A percentile compares a stretch with the other conserved stretches of the same genome.
phyloP scores from a whole-genome alignment of 331 rosid genomes.

The Telfairia occidentalis region DNA sequence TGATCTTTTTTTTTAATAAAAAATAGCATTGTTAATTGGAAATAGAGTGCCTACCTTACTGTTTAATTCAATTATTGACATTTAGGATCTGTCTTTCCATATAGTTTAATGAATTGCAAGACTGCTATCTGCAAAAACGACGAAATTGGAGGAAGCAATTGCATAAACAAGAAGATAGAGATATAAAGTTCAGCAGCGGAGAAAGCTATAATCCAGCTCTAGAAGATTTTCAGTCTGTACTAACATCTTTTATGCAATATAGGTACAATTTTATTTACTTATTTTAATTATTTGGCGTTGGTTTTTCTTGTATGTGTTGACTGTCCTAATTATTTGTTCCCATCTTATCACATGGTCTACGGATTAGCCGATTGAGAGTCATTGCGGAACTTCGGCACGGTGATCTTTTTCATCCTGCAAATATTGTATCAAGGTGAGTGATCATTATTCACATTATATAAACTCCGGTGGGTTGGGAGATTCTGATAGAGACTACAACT shows the following conservation, averaged over 20 bases:
- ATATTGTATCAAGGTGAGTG: slow-evolving; percentile 33
- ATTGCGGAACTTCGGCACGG: slow-evolving; percentile 34
- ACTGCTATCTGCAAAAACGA: slow-evolving; percentile 34
- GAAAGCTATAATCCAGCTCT: slow-evolving; percentile 32
- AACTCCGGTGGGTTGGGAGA: not conserved
- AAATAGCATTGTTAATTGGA: not conserved
- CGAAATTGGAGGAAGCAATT: slow-evolving; percentile 20
- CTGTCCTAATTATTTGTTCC: not conserved
- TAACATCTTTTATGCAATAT: slow-evolving; percentile 25
- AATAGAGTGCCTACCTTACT: not conserved
- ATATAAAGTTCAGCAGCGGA: not conserved
- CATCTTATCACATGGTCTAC: not conserved
- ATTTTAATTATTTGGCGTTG: not conserved
- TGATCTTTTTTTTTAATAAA: not conserved
- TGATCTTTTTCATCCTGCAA: slow-evolving; percentile 30
- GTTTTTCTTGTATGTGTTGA: not conserved
- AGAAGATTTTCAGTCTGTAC: slow-evolving; percentile 28
- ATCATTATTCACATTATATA: not conserved
- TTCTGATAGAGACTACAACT: not conserved
- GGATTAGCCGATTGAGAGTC: slow-evolving; percentile 30
- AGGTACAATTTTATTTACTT: slow-evolving; percentile 16
- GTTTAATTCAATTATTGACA: not conserved
- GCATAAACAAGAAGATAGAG: slow-evolving; percentile 16
- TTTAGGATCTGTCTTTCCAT: not conserved
- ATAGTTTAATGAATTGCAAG: slow-evolving; percentile 30